Percentiles rank a stretch among this genome's conserved stretches.
Conservation (phyloP, 1,284 basidiomycete species). For the Irpex sp. region DNA sequence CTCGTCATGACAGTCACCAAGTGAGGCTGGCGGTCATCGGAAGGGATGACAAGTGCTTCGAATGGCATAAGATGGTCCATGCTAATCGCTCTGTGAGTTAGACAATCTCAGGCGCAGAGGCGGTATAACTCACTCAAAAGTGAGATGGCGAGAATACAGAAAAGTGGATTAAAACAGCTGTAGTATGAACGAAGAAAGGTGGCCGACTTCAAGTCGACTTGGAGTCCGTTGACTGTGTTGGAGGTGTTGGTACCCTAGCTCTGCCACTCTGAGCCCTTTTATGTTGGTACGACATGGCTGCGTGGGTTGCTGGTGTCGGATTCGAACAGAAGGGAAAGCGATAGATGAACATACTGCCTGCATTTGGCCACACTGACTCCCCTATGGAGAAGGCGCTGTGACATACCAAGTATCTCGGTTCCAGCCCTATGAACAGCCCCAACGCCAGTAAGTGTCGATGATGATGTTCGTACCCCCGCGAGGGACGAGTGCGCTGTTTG, state of each 20-base stretch:
- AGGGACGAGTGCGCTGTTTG: background rate
- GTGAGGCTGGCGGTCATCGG: conserved; percentile 54
- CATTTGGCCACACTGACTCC: background rate
- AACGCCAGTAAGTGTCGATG: background rate
- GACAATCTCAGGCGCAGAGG: background rate
- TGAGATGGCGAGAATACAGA: background rate
- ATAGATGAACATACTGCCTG: background rate
- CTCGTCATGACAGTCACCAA: conserved; percentile 70
- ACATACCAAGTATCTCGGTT: background rate
- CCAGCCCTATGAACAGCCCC: background rate
- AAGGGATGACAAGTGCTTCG: conserved; percentile 47
- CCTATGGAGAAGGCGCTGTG: background rate
- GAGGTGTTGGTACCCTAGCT: background rate
- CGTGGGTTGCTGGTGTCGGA: background rate
- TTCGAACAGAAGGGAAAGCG: background rate
- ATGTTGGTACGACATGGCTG: background rate
- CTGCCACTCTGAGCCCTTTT: background rate
- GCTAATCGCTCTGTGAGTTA: background rate
- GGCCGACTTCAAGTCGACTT: background rate
- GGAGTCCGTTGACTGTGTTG: background rate
- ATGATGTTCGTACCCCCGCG: background rate
- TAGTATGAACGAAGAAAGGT: background rate
- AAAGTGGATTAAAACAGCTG: background rate
- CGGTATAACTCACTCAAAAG: background rate
- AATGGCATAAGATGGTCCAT: conserved; percentile 62